Percentiles rank a stretch among this genome's conserved stretches.
Evolutionary conservation across 2,329 filamentous ascomycete genomes (phyloP).

Genomic region (Metarhizium album): DNA sequence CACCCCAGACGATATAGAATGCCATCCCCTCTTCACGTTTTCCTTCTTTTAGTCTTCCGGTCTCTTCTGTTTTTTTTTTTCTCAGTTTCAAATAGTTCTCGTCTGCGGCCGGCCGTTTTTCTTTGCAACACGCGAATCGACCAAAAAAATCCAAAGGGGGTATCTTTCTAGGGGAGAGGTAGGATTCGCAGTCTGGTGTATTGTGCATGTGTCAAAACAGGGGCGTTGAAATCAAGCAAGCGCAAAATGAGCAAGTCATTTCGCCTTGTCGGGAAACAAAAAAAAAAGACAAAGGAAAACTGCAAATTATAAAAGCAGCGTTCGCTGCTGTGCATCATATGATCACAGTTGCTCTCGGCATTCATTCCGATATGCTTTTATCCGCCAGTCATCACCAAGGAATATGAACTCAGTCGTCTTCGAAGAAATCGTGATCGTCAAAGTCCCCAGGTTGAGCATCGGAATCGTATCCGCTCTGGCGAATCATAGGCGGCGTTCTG

Average conservation of each 20-base stretch:
- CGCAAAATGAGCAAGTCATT: conserved; percentile 2
- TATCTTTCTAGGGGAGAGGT: conserved; percentile 28
- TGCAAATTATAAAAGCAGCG: background rate
- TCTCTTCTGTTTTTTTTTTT: background rate
- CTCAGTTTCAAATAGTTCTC: background rate
- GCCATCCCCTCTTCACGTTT: background rate
- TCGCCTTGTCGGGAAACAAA: background rate
- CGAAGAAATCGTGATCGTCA: conserved; percentile 49
- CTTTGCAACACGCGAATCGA: background rate
- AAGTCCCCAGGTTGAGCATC: conserved; percentile 50
- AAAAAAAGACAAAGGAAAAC: conserved; percentile 2
- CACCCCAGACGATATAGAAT: background rate
- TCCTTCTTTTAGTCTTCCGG: background rate
- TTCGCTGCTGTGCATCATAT: background rate
- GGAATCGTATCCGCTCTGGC: conserved; percentile 45
- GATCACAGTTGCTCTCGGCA: background rate
- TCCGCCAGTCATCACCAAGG: background rate
- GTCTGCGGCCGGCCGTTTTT: background rate
- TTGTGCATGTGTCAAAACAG: background rate
- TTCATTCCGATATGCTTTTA: background rate
- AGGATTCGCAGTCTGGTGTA: conserved; percentile 20
- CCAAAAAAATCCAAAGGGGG: conserved; percentile 22
- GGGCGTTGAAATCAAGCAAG: background rate
- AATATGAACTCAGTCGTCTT: conserved; percentile 28
- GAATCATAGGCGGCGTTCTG: conserved; percentile 53